Evolutionary conservation across 768 basidiomycete species (phyloP), one percentile per base, ranked within the genome.

Genomic region (Collybia sp.): DNA sequence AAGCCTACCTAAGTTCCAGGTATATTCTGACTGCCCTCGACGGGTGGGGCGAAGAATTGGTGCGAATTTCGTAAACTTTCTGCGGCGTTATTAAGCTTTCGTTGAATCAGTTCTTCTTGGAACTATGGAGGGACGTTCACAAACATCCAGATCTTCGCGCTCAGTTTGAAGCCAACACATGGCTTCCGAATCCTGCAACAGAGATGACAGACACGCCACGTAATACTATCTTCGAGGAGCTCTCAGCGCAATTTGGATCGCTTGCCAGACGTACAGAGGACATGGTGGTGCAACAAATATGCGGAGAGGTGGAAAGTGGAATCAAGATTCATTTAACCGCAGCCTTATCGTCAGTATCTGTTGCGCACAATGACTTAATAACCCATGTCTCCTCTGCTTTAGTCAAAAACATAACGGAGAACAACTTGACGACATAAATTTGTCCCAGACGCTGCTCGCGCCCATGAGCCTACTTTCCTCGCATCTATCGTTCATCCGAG

Each of bases 1-100:
- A 96, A 59, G 94, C 93, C 2, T 68, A 88, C 13, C 64, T 96
- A 11, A 94, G 92, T 56, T 83, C 89, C 2, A 78, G 71, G 46
- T 93, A 85, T 62, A 71, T 95, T 18, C 74, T 76, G 50, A 67
- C 67, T 19, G 80, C 80, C 2, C 79, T 96, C 74, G 77, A 80
- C 43, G 64, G 62, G 5, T 98, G 94, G 94, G 85, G 86, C 18
- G 95, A 99, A 63, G 93, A 97, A 37, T 52, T 88, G 60, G 94
- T 96, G 50, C 56, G 86, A 49, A 31, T 42, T 30, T 35, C 42
- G 10, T 46, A 43, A 25, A 25, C 4, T 36, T 33, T 45, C 39
- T 38, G 16, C 11, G 30, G 31, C 25, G 9, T 37, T 38, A 15
- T n/a, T 40, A 15, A 47, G 33, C 18, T 49, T 10, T 40, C 39